Conservation (phyloP, 176 grass and related monocot species). For the maize (Zea mays) region DNA sequence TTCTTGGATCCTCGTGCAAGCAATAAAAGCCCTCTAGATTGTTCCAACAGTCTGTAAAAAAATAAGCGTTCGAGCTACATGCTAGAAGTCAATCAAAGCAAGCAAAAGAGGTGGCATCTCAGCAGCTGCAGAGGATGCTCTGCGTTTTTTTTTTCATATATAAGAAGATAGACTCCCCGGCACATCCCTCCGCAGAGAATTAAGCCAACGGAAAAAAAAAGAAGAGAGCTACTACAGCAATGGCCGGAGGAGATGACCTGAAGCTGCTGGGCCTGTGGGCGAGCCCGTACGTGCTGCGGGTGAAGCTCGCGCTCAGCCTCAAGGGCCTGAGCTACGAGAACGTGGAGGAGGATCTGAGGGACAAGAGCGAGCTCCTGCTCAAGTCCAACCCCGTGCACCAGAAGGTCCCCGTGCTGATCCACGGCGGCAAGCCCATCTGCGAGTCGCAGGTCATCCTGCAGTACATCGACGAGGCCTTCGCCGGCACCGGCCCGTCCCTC, state of each 20-base stretch:
- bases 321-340: conserved; percentile 54
- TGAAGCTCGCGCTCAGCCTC: conserved; percentile 43
- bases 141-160: no score
- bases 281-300: conserved; percentile 39
- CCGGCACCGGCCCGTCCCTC: no score
- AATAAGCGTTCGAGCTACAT: no score
- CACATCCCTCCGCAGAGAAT: no score
- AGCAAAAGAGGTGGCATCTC: no score
- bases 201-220: no score
- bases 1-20: no score
- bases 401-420: background rate
- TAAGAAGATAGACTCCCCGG: no score
- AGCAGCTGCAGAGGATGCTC: no score
- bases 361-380: background rate
- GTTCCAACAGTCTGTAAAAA: no score
- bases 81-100: no score
- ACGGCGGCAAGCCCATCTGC: background rate
- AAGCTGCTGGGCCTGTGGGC: conserved; percentile 45
- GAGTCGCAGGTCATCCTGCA: background rate
- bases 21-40: no score
- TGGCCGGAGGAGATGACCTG: conserved; percentile 22
- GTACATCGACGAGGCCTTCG: background rate
- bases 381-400: background rate
- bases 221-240: background rate
- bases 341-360: conserved; percentile 29